Base-by-base conservation (phyloP, 2,329 filamentous ascomycete genomes). In the Talaromyces sp. region DNA sequence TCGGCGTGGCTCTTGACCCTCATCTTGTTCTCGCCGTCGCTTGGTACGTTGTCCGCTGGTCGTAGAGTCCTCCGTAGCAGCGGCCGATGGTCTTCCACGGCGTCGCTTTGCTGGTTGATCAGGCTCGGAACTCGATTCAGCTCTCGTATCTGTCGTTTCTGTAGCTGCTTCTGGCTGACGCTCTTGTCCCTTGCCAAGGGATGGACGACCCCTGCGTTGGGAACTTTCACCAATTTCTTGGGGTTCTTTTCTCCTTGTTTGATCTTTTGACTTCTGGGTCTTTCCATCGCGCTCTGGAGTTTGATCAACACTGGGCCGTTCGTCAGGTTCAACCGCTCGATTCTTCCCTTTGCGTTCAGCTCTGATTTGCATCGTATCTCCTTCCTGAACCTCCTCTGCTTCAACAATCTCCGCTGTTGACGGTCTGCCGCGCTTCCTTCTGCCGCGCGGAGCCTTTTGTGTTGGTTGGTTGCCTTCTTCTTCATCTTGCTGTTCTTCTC, bases 151-250 rank as follows among this genome's bases (percentile, higher is more conserved):
- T n/a, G 31, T 22, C 11, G 7, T 41, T 19, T 49, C 16, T 22
- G 73, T 57, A 71, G 71, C 61, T 70, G 59, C 60, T 73, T 74
- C 50, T 14, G 54, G 33, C 19, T 56, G 47, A 22, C 6, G 14
- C 16, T 37, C 49, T 22, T 64, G 62, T 43, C 16, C 56, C 33
- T 59, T 60, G 14, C 19, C 45, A 59, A 64, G 62, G 56, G 54
- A 64, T 64, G 52, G 62, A 35, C 62, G 62, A 24, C 62, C 56
- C 62, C 56, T 64, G 62, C 61, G 61, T 57, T 50, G 61, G 41
- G 49, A 24, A 24, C 47, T n/a, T 35, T 19, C 50, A 14, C 27
- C 19, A 14, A 49, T 69, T 69, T 60, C 65, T 68, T 66, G 68
- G 65, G 41, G 64, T 50, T 54, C 22, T 13, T 59, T 39, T 41